phyloP scores from a whole-genome alignment of 768 basidiomycete species.

The Imleria badia region DNA sequence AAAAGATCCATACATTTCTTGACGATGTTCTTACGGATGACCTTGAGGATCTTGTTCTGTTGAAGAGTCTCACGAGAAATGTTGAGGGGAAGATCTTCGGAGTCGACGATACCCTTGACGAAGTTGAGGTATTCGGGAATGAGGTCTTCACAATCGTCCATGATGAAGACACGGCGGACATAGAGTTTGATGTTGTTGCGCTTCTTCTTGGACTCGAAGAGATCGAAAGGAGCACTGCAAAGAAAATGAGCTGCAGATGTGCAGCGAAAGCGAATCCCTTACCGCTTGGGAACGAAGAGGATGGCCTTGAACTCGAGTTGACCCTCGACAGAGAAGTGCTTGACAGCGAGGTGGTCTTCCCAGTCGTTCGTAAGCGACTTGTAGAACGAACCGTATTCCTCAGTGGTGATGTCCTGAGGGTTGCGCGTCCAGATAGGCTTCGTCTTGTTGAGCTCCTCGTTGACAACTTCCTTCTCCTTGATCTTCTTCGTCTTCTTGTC shows the following conservation, averaged over 20 bases:
- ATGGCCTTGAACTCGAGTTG: conserved; percentile 99
- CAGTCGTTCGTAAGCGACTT: conserved; percentile 99
- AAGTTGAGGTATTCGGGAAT: conserved; percentile 99
- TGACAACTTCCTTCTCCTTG: conserved; percentile 82
- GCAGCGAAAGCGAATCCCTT: conserved; percentile 23
- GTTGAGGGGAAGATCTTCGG: conserved; percentile 99
- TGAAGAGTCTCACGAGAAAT: conserved; percentile 99
- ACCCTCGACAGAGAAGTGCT: conserved; percentile 99
- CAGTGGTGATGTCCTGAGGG: conserved; percentile 86
- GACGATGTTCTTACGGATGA: conserved; percentile 98
- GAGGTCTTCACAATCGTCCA: conserved; percentile 99
- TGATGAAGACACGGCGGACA: conserved; percentile 99
- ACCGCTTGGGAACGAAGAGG: conserved; percentile 96
- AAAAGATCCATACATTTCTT: conserved; percentile 97
- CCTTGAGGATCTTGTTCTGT: conserved; percentile 99
- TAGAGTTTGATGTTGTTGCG: conserved; percentile 99
- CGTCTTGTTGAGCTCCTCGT: conserved; percentile 99
- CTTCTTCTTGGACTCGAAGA: conserved; percentile 99
- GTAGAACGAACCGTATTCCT: conserved; percentile 97
- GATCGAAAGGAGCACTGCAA: conserved; percentile 91
- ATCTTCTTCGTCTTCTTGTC: conserved; percentile 93
- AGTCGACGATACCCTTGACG: conserved; percentile 99
- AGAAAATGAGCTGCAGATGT: neutral
- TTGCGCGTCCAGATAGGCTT: conserved; percentile 99
- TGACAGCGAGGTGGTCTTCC: conserved; percentile 99